These are phyloP conservation scores for Botryobasidium botryosum DNA, from an alignment of 768 basidiomycete species.

Conservation along the genomic window DNA sequence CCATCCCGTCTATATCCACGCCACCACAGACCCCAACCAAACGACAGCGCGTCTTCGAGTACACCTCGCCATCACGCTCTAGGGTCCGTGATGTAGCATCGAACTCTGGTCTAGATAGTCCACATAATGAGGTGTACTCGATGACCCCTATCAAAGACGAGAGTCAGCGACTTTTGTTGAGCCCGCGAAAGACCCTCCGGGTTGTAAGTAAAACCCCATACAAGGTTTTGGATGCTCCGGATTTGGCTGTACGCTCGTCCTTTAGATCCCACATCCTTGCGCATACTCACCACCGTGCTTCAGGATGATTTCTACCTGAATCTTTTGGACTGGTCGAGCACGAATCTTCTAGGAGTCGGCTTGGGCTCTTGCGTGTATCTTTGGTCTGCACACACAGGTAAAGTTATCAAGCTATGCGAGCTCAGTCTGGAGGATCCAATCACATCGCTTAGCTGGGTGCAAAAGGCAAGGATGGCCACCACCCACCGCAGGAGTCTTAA, in stretches of 20 bases:
- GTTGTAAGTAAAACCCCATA: conserved; percentile 89
- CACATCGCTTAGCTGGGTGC: conserved; percentile 87
- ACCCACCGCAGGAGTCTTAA: background rate
- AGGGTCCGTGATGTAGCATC: conserved; percentile 16
- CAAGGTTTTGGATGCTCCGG: conserved; percentile 91
- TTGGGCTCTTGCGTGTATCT: conserved; percentile 86
- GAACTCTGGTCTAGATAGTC: conserved; percentile 46
- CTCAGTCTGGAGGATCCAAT: conserved; percentile 47
- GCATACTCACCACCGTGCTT: background rate
- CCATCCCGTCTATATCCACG: conserved; percentile 10
- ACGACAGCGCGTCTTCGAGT: conserved; percentile 11
- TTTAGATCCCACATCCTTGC: background rate
- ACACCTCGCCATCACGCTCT: conserved; percentile 13
- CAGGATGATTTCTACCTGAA: conserved; percentile 95
- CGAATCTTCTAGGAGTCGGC: conserved; percentile 88
- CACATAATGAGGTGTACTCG: conserved; percentile 77
- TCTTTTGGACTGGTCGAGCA: conserved; percentile 91
- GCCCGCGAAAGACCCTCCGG: conserved; percentile 63
- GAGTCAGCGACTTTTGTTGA: conserved; percentile 66
- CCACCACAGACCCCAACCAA: conserved; percentile 4
- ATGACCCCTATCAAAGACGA: conserved; percentile 78
- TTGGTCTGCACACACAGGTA: conserved; percentile 90
- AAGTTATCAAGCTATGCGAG: conserved; percentile 84
- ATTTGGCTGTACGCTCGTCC: conserved; percentile 42
- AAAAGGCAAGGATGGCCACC: conserved; percentile 29